Percentiles rank a stretch among this genome's conserved stretches.
These are phyloP conservation scores for Hemileccinum rubropunctum DNA, from an alignment of 768 basidiomycete species.

Conservation along the genomic window DNA sequence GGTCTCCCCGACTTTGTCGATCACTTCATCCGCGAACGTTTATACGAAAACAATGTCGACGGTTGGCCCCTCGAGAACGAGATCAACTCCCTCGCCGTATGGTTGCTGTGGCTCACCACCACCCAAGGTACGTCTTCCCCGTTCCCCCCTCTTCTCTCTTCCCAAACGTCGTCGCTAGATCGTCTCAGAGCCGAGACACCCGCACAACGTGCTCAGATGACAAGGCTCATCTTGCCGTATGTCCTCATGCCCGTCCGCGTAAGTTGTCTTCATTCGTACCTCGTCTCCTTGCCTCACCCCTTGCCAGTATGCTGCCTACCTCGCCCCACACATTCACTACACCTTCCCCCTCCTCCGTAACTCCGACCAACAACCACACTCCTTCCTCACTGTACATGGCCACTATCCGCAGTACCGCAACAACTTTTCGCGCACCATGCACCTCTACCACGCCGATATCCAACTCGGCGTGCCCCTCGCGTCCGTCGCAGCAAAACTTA, in stretches of 20 bases:
- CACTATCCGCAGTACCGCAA: constrained; percentile 46
- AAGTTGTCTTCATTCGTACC: constrained; percentile 1
- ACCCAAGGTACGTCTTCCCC: constrained; percentile 41
- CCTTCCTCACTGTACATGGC: constrained; percentile 41
- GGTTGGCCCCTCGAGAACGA: constrained; percentile 60
- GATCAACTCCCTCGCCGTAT: constrained; percentile 52
- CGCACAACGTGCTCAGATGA: constrained; percentile 27
- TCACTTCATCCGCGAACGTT: constrained; percentile 40
- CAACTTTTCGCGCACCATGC: constrained; percentile 29
- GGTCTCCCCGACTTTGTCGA: constrained; percentile 47
- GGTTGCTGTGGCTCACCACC: constrained; percentile 63
- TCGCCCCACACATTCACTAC: constrained; percentile 63
- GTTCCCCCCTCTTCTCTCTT: background rate
- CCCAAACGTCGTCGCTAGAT: constrained; percentile 26
- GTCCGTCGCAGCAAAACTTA: constrained; percentile 55
- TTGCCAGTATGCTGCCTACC: constrained; percentile 50
- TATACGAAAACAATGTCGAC: constrained; percentile 40
- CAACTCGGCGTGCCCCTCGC: constrained; percentile 42
- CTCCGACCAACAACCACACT: constrained; percentile 19
- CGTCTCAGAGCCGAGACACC: constrained; percentile 26
- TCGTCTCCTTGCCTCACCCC: constrained; percentile 7
- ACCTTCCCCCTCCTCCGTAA: constrained; percentile 43
- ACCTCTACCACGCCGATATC: constrained; percentile 30
- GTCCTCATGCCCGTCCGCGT: constrained; percentile 53
- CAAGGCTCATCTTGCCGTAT: constrained; percentile 40